Evolutionary conservation across 495 filamentous ascomycete species (phyloP).

Genomic region (Podospora conica): DNA sequence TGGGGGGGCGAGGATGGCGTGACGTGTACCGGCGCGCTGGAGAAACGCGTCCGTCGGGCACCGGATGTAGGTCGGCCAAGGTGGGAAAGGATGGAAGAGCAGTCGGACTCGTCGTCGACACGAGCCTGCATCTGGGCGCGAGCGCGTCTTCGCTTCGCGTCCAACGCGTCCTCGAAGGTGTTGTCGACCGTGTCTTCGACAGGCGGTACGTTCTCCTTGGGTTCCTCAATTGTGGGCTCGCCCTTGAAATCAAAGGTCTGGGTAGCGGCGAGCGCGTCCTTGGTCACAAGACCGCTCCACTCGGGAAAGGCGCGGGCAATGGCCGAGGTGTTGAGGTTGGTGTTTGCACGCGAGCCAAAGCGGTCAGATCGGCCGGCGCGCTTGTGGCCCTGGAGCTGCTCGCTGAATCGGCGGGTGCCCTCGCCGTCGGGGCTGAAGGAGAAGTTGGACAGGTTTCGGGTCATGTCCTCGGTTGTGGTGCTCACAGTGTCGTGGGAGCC

Average conservation of each 20-base stretch:
- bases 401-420: constrained; percentile 34
- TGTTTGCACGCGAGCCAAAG: constrained; percentile 19
- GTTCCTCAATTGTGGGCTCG: constrained; percentile 12
- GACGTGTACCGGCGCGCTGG: constrained; percentile 7
- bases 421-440: constrained; percentile 42
- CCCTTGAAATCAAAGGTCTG: constrained; percentile 20
- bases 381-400: constrained; percentile 18
- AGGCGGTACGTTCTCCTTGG: constrained; percentile 39
- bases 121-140: constrained; percentile 40
- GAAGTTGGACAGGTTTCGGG: constrained; percentile 36
- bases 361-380: constrained; percentile 25
- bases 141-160: constrained; percentile 25
- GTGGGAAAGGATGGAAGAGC: constrained; percentile 33
- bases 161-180: constrained; percentile 23
- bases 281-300: constrained; percentile 35
- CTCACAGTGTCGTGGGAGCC: constrained; percentile 47
- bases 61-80: constrained; percentile 11
- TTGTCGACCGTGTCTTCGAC: constrained; percentile 19
- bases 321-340: constrained; percentile 54
- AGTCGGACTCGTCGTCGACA: constrained; percentile 41
- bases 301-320: constrained; percentile 59
- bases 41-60: constrained; percentile 26
- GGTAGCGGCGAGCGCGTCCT: constrained; percentile 16
- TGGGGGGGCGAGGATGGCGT: constrained; percentile 14
- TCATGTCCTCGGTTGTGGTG: constrained; percentile 32